Evolutionary conservation across 306 rosid species (phyloP).

Genomic region (Echinosophora koreensis): DNA sequence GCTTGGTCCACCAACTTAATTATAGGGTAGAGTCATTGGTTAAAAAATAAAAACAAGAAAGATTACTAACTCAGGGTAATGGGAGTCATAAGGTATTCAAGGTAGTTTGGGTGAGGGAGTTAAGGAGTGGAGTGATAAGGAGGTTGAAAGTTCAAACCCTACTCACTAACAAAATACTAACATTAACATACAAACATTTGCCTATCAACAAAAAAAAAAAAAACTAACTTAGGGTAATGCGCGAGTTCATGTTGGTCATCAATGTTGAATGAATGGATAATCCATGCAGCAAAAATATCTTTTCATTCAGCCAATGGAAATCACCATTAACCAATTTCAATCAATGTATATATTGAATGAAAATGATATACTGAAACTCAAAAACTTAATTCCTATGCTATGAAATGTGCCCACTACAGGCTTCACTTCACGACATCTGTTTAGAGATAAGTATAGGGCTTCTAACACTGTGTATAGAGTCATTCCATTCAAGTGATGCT

Average conservation of each 20-base stretch:
- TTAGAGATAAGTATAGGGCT: constrained; percentile 62
- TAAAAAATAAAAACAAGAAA: background rate
- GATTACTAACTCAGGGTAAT: background rate
- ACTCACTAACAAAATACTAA: too few species aligned
- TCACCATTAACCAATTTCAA: background rate
- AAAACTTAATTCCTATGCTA: constrained; percentile 1
- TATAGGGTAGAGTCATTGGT: background rate
- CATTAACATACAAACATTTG: too few species aligned
- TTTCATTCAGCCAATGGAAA: background rate
- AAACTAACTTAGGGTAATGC: too few species aligned
- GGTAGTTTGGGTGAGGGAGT: too few species aligned
- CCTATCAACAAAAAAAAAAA: too few species aligned
- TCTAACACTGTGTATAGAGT: constrained; percentile 63
- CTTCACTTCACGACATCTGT: background rate
- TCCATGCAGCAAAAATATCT: background rate
- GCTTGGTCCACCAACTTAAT: too few species aligned
- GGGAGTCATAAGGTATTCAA: too few species aligned
- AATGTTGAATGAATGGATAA: background rate
- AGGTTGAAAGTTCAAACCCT: too few species aligned
- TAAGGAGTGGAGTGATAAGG: too few species aligned
- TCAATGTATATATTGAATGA: background rate
- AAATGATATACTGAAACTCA: constrained; percentile 2
- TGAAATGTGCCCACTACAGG: background rate
- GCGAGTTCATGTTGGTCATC: background rate
- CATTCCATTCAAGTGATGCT: constrained; percentile 74